Conservation (phyloP, 2,329 filamentous ascomycete species). For the Cladosporium sp. region DNA sequence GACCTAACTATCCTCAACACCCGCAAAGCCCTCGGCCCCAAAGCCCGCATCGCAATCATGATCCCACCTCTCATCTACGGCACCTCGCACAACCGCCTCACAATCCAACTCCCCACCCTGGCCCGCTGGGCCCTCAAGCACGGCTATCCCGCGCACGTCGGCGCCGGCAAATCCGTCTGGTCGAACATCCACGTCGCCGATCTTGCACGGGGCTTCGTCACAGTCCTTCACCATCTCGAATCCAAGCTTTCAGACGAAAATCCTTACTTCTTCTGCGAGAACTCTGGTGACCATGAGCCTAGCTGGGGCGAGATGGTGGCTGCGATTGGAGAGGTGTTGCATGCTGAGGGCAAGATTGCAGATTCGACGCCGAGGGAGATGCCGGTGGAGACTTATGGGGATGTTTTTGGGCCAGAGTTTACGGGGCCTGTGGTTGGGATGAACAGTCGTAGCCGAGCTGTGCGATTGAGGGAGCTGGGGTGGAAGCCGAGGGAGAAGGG, state of each 20-base stretch:
- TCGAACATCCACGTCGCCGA: constrained; percentile 51
- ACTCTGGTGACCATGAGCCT: constrained; percentile 41
- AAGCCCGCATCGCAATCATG: constrained; percentile 51
- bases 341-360: constrained; percentile 41
- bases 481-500: constrained; percentile 50
- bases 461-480: constrained; percentile 46
- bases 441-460: constrained; percentile 47
- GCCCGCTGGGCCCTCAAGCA: constrained; percentile 51
- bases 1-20: constrained; percentile 47
- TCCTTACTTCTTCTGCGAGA: constrained; percentile 54
- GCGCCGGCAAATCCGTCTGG: constrained; percentile 45
- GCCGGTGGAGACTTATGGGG: constrained; percentile 40
- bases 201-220: constrained; percentile 48
- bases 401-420: constrained; percentile 41
- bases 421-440: constrained; percentile 42
- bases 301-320: constrained; percentile 45
- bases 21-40: constrained; percentile 38
- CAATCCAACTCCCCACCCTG: constrained; percentile 51
- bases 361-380: constrained; percentile 41
- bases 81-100: constrained; percentile 40
- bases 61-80: constrained; percentile 52
- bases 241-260: constrained; percentile 35
- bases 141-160: constrained; percentile 48
- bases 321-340: constrained; percentile 41
- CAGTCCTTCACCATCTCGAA: constrained; percentile 50